Evolutionary conservation across 495 filamentous ascomycete genomes (phyloP).

Genomic region (Podospora tetraspora): DNA sequence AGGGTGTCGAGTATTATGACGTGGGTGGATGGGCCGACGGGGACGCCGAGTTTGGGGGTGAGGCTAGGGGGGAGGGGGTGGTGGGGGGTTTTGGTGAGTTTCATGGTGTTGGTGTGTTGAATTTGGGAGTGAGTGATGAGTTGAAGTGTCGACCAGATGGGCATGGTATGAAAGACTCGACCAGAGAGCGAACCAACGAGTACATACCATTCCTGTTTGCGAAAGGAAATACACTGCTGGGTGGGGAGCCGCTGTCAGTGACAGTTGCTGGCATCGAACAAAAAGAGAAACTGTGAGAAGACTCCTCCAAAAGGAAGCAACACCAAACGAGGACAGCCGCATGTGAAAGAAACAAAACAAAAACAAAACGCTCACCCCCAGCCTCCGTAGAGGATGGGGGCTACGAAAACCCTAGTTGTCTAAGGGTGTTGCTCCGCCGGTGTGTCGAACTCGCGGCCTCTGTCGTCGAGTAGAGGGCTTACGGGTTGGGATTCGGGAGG

Average conservation of each 20-base stretch:
- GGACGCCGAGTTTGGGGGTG: neutral
- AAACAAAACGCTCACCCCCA: neutral
- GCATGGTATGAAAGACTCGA: too few relatives aligned
- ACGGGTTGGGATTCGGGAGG: neutral
- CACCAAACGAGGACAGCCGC: too few relatives aligned
- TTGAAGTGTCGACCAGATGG: too few relatives aligned
- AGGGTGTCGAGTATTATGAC: slow-evolving; percentile 7
- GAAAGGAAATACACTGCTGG: too few relatives aligned
- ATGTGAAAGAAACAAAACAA: neutral
- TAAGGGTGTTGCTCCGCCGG: neutral
- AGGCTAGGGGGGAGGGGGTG: neutral
- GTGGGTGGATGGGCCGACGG: neutral
- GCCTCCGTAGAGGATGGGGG: neutral
- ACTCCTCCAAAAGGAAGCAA: too few relatives aligned
- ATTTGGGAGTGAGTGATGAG: too few relatives aligned
- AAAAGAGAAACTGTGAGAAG: too few relatives aligned
- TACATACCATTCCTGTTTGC: too few relatives aligned
- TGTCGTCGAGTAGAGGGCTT: neutral
- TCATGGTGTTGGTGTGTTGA: neutral
- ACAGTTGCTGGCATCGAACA: too few relatives aligned
- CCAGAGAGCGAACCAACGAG: too few relatives aligned
- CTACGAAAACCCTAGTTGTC: neutral
- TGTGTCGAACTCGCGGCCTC: neutral
- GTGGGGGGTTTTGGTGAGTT: neutral
- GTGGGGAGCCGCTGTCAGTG: too few relatives aligned